These are phyloP conservation scores for Populus tomentosa DNA, from an alignment of 441 rosid genomes.

Conservation along the genomic window DNA sequence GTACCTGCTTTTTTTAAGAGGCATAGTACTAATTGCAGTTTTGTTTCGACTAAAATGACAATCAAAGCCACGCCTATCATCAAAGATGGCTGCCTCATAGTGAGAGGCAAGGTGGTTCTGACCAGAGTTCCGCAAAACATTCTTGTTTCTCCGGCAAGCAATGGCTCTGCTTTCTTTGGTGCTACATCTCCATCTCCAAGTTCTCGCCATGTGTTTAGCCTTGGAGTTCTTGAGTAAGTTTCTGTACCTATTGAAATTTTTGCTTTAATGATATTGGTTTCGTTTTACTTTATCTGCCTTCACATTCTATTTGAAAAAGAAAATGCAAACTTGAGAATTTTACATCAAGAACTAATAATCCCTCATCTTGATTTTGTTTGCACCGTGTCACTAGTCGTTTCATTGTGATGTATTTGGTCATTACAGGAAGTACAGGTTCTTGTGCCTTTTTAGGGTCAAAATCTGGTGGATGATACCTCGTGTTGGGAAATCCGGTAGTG, in stretches of 20 bases:
- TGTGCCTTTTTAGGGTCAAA: slow-evolving; percentile 59
- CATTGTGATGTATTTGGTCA: neutral
- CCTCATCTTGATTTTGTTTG: neutral
- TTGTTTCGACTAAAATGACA: slow-evolving; percentile 23
- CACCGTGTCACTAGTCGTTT: neutral
- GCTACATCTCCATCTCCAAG: slow-evolving; percentile 27
- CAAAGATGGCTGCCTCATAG: slow-evolving; percentile 35
- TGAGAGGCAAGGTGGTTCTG: slow-evolving; percentile 34
- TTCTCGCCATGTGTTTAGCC: slow-evolving; percentile 48
- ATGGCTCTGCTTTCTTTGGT: slow-evolving; percentile 39
- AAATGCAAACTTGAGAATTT: neutral
- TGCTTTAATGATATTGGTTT: neutral
- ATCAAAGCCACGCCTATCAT: slow-evolving; percentile 25
- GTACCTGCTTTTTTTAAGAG: neutral
- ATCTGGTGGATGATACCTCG: slow-evolving; percentile 86
- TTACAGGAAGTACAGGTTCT: slow-evolving; percentile 46
- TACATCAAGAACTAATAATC: neutral
- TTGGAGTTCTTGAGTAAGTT: slow-evolving; percentile 45
- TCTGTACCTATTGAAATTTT: neutral
- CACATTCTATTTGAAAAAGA: neutral
- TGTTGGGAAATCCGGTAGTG: slow-evolving; percentile 48
- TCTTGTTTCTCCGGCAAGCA: slow-evolving; percentile 24
- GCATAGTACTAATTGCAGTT: too few species aligned
- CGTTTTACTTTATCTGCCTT: neutral
- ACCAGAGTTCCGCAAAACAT: slow-evolving; percentile 33